phyloP scores from a whole-genome alignment of 495 filamentous ascomycete species.

The Wilcoxina mikolae region DNA sequence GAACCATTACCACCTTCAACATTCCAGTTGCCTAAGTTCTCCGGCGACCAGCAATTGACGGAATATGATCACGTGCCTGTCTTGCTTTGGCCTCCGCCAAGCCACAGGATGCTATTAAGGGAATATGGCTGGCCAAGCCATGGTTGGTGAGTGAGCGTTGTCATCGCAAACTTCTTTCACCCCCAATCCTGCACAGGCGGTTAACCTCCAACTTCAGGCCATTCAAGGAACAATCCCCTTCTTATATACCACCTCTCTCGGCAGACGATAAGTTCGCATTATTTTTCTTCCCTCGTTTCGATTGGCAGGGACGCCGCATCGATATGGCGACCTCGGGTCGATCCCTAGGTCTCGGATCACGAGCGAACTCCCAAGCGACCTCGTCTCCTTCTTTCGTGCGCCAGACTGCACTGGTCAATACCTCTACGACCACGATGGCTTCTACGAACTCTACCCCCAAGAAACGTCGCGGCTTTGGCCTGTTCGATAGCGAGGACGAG shows the following conservation, averaged over 20 bases:
- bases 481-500: conserved; percentile 23
- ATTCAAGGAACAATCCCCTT: background rate
- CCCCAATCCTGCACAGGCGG: background rate
- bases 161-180: background rate
- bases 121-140: background rate
- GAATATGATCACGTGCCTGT: background rate
- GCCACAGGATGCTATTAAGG: background rate
- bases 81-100: background rate
- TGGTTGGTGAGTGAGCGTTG: background rate
- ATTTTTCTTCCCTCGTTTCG: background rate
- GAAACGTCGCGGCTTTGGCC: conserved; percentile 15
- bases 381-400: background rate
- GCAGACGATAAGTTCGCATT: too few relatives aligned
- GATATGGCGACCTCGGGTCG: background rate
- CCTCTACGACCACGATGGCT: background rate
- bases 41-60: too few relatives aligned
- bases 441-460: background rate
- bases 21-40: too few relatives aligned
- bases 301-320: background rate
- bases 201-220: background rate
- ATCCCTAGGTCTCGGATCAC: conserved; percentile 4
- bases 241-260: too few relatives aligned
- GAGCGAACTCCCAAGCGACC: background rate
- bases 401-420: background rate
- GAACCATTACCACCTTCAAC: too few relatives aligned